phyloP scores from a whole-genome alignment of 768 basidiomycete genomes.

The Crucibulum laeve region DNA sequence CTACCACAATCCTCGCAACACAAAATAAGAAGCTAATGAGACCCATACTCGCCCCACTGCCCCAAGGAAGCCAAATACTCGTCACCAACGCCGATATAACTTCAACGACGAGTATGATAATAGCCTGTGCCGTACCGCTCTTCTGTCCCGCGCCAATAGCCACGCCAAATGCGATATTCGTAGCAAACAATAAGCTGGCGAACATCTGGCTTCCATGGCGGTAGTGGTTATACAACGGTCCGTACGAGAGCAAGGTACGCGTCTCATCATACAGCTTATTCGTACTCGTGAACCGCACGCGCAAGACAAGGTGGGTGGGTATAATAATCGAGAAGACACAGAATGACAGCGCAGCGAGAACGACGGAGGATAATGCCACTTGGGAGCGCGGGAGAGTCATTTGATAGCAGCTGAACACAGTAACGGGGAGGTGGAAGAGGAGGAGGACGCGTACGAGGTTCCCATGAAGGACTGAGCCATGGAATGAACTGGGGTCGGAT shows the following conservation, averaged over 20 bases:
- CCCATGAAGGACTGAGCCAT: constrained; percentile 77
- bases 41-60: constrained; percentile 95
- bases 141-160: constrained; percentile 87
- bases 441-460: constrained; percentile 90
- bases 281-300: constrained; percentile 77
- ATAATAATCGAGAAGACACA: constrained; percentile 72
- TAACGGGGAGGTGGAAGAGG: constrained; percentile 92
- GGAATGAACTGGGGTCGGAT: constrained; percentile 70
- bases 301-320: constrained; percentile 69
- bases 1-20: constrained; percentile 84
- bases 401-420: constrained; percentile 87
- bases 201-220: constrained; percentile 89
- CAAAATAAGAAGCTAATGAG: constrained; percentile 92
- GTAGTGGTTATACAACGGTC: constrained; percentile 94
- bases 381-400: constrained; percentile 55
- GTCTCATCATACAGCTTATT: constrained; percentile 95
- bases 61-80: constrained; percentile 96
- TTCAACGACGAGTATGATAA: constrained; percentile 87
- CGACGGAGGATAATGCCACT: constrained; percentile 56
- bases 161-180: constrained; percentile 78
- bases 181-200: constrained; percentile 72
- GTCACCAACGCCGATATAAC: constrained; percentile 84
- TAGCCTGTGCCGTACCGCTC: constrained; percentile 88
- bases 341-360: constrained; percentile 81
- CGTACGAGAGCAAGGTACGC: constrained; percentile 82